Conservation (phyloP, 192 early-diverging fungal species). For the Spizellomyces sp. region DNA sequence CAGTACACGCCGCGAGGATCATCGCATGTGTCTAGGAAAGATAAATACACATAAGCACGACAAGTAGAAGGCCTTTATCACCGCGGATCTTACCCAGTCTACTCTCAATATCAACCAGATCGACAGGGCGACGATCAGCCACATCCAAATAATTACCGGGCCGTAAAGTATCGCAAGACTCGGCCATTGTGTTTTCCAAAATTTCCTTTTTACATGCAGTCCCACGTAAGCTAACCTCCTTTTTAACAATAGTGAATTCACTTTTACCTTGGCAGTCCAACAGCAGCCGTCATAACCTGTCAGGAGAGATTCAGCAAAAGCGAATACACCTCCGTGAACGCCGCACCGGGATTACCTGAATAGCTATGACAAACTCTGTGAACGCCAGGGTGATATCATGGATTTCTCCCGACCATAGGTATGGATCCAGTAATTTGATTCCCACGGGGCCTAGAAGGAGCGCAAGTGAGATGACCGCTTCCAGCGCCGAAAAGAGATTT, state of each 20-base stretch:
- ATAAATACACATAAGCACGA: neutral
- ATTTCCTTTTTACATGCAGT: neutral
- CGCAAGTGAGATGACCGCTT: neutral
- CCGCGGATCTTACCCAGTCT: slow-evolving; percentile 48
- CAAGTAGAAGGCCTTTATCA: neutral
- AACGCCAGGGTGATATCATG: slow-evolving; percentile 64
- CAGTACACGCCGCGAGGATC: slow-evolving; percentile 78
- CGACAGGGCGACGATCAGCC: slow-evolving; percentile 67
- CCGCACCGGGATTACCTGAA: slow-evolving; percentile 48
- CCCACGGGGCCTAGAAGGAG: slow-evolving; percentile 52
- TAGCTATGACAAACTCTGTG: slow-evolving; percentile 76
- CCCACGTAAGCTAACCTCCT: too few species aligned
- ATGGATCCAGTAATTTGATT: slow-evolving; percentile 71
- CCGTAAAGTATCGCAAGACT: slow-evolving; percentile 71
- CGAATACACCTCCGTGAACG: too few species aligned
- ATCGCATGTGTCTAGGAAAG: slow-evolving; percentile 66
- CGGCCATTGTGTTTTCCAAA: slow-evolving; percentile 60
- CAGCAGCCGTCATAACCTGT: slow-evolving; percentile 79
- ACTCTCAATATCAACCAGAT: slow-evolving; percentile 52
- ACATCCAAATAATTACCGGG: slow-evolving; percentile 83
- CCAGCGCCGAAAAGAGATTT: neutral
- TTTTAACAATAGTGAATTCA: too few species aligned
- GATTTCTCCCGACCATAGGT: slow-evolving; percentile 47
- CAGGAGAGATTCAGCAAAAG: too few species aligned
- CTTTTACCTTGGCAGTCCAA: slow-evolving; percentile 51